Base-by-base conservation (phyloP, 1,139 yeast species). In the Yamadazyma songkhlaensis region DNA sequence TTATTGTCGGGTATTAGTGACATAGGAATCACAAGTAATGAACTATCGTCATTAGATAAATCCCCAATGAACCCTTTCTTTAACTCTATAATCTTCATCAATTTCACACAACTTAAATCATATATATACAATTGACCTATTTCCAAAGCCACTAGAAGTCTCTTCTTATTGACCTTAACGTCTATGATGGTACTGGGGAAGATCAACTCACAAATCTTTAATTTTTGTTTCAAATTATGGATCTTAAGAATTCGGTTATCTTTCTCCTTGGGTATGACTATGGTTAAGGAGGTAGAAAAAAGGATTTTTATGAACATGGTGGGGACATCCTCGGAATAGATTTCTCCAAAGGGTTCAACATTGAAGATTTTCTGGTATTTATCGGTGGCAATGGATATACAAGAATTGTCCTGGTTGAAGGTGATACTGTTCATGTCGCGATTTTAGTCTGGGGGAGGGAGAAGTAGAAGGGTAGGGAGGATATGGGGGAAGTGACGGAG, bases 101-200 rank as follows among this genome's bases (percentile, higher is more conserved):
- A 64, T 46, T 83, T 72, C 66, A 84, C 82, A 50, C 85, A 82
- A 45, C 84, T 79, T 45, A 84, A 75, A 54, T 84, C 92, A 54
- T 84, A 84, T 20, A 84, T 69, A 51, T 78, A 81, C 9, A 84
- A 75, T 45, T 83, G 84, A 35, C 83, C 87, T 27, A 59, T 50
- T 43, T 78, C 75, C 35, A 84, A 57, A 10, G 81, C 64, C 14
- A 83, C 85, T 34, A 83, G 68, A 44, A 84, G 59, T 35, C 90
- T 57, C 48, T 80, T 81, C 31, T 89, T 63, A 55, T 84, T 84
- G 64, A 84, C 70, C 44, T 77, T 75, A 13, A 84, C 75, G 32
- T 81, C 77, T 25, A 81, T 57, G 6, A 84, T 77, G 11, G 72
- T 66, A 8, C 79, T 73, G 1, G 87, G 84, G 51, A 84, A 84